Evolutionary conservation across 352 stramenopile species (phyloP), one percentile per base, ranked within the genome.

Genomic region (Pythium guiyangense): DNA sequence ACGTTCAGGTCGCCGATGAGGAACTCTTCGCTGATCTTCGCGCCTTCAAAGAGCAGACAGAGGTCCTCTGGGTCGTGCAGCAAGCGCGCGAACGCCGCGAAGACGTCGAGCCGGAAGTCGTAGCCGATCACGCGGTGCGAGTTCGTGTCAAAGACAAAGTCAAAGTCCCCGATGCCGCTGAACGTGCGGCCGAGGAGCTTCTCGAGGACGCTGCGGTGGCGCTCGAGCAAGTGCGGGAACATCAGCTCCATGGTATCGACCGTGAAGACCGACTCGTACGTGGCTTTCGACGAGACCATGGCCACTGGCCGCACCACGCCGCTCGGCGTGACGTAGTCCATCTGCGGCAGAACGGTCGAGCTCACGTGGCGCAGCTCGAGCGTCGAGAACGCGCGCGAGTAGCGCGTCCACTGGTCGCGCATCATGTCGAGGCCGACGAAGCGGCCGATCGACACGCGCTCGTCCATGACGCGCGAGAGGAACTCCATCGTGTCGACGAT

Each of bases 391-490:
- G 73, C 64, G 29, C 59, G 54, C 43, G 75, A 82, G 62, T 87
- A 87, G 31, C 64, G 62, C 37, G 66, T 44, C 73, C 74, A 86
- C 55, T 82, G 71, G 37, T 82, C 59, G 37, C 85, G 54, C 48
- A 89, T 62, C 52, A 76, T 61, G 48, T 74, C 55, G n/a, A 74
- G 60, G 6, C 74, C 77, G 3, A 46, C 20, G 11, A 74, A 80
- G 6, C 70, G 62, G 4, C 73, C 73, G 54, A 79, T 81, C 4
- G 37, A 43, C 6, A 89, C 34, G 52, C 84, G 57, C 25, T 77
- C 65, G 48, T 82, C 68, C 68, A 86, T 86, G 27, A 77, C 60
- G 34, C 62, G 46, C 40, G 53, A 54, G 27, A 89, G 20, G 50
- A 84, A 89, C 31, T 75, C 60, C 35, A 56, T 50, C 8, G 63